Evolutionary conservation across 257 asterid species (phyloP).

Genomic region (Anisodus tanguticus): DNA sequence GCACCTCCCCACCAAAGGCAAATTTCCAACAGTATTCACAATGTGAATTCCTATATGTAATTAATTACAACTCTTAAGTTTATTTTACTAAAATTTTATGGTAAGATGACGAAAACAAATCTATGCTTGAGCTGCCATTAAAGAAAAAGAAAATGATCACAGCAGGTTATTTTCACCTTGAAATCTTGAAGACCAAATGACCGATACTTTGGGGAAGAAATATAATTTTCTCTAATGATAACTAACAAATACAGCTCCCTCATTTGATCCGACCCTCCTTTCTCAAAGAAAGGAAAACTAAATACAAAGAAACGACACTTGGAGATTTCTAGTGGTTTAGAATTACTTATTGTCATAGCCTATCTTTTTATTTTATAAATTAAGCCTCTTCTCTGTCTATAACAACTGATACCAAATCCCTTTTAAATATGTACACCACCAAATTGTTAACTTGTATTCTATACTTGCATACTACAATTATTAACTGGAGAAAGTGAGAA

Average conservation of each 20-base stretch:
- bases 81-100: no score
- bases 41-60: no score
- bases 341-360: conserved; percentile 18
- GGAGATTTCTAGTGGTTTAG: conserved; percentile 38
- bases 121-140: no score
- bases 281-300: conserved; percentile 37
- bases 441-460: not conserved
- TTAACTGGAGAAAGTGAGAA: not conserved
- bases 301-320: conserved; percentile 38
- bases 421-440: conserved; percentile 18
- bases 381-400: conserved; percentile 10
- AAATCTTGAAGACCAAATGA: conserved; percentile 33
- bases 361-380: conserved; percentile 27
- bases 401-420: conserved; percentile 38
- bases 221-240: no score
- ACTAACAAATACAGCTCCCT: no score
- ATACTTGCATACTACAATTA: not conserved
- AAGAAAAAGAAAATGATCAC: not conserved
- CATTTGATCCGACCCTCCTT: not conserved
- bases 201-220: conserved; percentile 26
- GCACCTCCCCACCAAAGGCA: no score
- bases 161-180: conserved; percentile 27
- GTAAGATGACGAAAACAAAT: no score
- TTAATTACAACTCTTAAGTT: no score
- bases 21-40: no score